Conservation (phyloP, 1,139 yeast genomes). For the Candida gigantensis region DNA sequence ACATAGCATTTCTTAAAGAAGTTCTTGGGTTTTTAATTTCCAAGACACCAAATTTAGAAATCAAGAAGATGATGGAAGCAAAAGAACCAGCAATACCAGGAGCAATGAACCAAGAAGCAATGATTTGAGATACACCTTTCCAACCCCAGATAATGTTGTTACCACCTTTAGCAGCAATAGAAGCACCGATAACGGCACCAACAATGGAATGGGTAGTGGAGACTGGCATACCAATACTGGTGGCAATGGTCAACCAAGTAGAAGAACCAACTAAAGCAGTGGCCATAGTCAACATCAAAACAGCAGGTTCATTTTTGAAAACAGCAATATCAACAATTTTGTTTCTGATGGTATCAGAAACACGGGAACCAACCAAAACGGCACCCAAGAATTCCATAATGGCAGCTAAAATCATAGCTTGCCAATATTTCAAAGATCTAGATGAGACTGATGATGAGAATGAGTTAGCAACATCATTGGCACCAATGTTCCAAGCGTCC, state of each 20-base stretch:
- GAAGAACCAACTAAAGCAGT: constrained; percentile 80
- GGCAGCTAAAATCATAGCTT: constrained; percentile 71
- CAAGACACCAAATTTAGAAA: constrained; percentile 61
- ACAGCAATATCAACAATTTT: constrained; percentile 56
- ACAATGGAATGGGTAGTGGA: constrained; percentile 80
- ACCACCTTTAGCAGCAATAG: constrained; percentile 70
- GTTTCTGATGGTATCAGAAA: constrained; percentile 66
- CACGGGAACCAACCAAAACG: constrained; percentile 69
- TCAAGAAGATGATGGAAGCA: constrained; percentile 57
- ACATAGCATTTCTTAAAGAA: constrained; percentile 55
- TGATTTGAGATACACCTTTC: constrained; percentile 69
- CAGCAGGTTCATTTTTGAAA: constrained; percentile 61
- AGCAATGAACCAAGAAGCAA: constrained; percentile 82
- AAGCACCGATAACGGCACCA: constrained; percentile 75
- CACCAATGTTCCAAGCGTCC: constrained; percentile 85
- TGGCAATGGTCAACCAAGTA: constrained; percentile 68
- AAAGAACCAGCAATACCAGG: constrained; percentile 71
- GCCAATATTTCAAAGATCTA: constrained; percentile 68
- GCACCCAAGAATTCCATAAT: constrained; percentile 75
- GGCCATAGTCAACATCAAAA: constrained; percentile 72
- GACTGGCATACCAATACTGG: constrained; percentile 69
- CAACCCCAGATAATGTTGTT: constrained; percentile 70
- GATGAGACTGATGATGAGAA: constrained; percentile 76
- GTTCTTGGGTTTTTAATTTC: constrained; percentile 51
- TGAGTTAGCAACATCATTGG: constrained; percentile 82